A percentile compares a stretch with the other conserved stretches of the same genome.
Evolutionary conservation across 176 grass and related monocot species (phyloP).

Genomic region (Melocanna baccifera): DNA sequence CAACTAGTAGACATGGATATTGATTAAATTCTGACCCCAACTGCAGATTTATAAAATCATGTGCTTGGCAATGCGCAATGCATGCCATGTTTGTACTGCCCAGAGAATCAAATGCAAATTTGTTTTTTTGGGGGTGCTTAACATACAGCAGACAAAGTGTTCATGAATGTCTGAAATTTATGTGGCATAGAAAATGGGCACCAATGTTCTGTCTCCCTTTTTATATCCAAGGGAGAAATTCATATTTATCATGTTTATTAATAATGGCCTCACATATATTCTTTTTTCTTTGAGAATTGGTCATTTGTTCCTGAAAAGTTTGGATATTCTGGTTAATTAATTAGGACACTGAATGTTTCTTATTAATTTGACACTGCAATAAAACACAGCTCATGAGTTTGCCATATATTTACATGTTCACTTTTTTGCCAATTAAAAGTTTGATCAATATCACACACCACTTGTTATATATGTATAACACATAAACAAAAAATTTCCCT

Average conservation of each 20-base stretch:
- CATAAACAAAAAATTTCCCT: not conserved
- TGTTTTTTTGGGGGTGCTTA: not conserved
- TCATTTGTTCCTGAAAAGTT: not conserved
- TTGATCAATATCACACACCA: not conserved
- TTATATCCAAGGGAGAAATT: not conserved
- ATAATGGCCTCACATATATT: not conserved
- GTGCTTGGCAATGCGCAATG: not conserved
- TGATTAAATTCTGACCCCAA: not conserved
- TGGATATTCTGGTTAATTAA: not conserved
- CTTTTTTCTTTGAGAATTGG: not conserved
- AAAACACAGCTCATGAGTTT: not conserved
- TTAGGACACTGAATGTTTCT: not conserved
- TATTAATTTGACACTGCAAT: not conserved
- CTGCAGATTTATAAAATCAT: not conserved
- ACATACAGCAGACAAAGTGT: not conserved
- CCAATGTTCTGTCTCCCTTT: not conserved
- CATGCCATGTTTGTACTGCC: not conserved
- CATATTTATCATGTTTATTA: not conserved
- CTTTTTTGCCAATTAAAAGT: not conserved
- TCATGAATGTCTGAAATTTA: not conserved
- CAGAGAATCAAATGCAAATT: not conserved
- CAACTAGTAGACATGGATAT: not conserved
- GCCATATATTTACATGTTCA: not conserved
- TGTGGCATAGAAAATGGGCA: not conserved
- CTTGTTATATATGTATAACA: not conserved